Conservation (phyloP, 176 grass and related monocot genomes). For the Ensete glaucum region DNA sequence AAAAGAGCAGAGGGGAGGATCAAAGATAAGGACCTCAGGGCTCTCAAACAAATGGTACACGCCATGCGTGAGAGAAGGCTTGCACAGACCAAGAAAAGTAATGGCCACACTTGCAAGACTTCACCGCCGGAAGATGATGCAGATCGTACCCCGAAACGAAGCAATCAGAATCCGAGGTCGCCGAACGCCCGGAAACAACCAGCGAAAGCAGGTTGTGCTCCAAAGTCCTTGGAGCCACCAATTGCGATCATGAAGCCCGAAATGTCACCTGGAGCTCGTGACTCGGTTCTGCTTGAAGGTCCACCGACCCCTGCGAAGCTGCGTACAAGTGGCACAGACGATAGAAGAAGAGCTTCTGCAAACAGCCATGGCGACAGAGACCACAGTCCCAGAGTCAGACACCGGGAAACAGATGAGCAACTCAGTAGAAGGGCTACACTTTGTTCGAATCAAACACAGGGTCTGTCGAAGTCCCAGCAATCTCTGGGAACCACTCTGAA, state of each 20-base stretch:
- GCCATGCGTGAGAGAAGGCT: slow-evolving; percentile 26
- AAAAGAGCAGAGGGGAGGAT: slow-evolving; percentile 57
- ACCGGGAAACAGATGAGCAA: background rate
- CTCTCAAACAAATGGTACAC: slow-evolving; percentile 39
- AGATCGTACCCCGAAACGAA: background rate
- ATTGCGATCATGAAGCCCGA: slow-evolving; percentile 77
- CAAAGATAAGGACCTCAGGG: slow-evolving; percentile 56
- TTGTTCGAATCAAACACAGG: background rate
- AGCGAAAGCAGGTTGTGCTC: slow-evolving; percentile 15
- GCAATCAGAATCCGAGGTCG: background rate
- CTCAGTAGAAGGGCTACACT: background rate
- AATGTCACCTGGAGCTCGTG: slow-evolving; percentile 26
- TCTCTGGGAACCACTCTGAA: slow-evolving; percentile 28
- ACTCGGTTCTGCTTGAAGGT: slow-evolving; percentile 35
- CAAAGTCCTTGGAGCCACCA: slow-evolving; percentile 49
- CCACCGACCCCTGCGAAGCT: slow-evolving; percentile 38
- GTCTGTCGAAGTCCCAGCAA: no score
- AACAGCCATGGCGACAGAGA: slow-evolving; percentile 26
- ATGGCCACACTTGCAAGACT: no score
- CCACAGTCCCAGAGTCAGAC: background rate
- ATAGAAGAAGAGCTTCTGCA: slow-evolving; percentile 19
- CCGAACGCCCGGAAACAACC: slow-evolving; percentile 6
- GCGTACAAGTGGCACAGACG: slow-evolving; percentile 11
- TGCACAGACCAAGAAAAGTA: background rate
- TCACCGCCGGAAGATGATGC: no score